Evolutionary conservation across 805 yeast genomes (phyloP).

Genomic region (Wickerhamomyces chaumierensis): DNA sequence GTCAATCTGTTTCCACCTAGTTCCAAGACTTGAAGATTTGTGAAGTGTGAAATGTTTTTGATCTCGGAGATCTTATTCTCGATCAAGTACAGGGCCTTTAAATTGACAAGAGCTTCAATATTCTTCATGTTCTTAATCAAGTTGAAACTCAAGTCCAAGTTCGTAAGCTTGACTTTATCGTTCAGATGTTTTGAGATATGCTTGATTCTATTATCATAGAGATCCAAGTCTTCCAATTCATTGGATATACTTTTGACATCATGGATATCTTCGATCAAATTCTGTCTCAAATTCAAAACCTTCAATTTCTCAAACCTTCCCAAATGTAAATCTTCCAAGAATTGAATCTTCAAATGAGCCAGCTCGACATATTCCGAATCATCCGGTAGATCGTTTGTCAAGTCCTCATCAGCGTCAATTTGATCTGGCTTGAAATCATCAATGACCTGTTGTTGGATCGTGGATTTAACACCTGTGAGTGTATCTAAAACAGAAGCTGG

Average conservation of each 20-base stretch:
- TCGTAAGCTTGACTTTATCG: conserved; percentile 42
- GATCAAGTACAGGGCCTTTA: conserved; percentile 71
- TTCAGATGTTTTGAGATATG: conserved; percentile 69
- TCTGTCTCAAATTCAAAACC: conserved; percentile 69
- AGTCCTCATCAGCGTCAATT: conserved; percentile 59
- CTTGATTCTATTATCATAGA: conserved; percentile 84
- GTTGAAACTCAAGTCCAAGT: conserved; percentile 80
- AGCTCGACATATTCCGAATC: conserved; percentile 54
- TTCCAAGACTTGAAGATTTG: conserved; percentile 58
- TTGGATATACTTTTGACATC: conserved; percentile 53
- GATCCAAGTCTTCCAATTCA: conserved; percentile 66
- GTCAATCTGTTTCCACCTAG: conserved; percentile 81
- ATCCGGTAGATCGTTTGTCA: conserved; percentile 41
- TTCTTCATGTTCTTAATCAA: conserved; percentile 80
- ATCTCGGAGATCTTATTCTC: conserved; percentile 77
- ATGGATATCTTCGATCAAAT: conserved; percentile 61
- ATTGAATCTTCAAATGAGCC: conserved; percentile 56
- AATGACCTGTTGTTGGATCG: background rate
- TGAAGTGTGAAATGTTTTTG: conserved; percentile 48
- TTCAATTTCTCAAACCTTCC: conserved; percentile 46
- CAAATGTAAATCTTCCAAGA: conserved; percentile 51
- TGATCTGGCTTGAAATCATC: conserved; percentile 25
- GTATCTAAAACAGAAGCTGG: background rate
- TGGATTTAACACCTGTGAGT: background rate
- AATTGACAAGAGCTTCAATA: conserved; percentile 44